phyloP scores from a whole-genome alignment of 176 grass and related monocot genomes.

The Cymbopogon citratus region DNA sequence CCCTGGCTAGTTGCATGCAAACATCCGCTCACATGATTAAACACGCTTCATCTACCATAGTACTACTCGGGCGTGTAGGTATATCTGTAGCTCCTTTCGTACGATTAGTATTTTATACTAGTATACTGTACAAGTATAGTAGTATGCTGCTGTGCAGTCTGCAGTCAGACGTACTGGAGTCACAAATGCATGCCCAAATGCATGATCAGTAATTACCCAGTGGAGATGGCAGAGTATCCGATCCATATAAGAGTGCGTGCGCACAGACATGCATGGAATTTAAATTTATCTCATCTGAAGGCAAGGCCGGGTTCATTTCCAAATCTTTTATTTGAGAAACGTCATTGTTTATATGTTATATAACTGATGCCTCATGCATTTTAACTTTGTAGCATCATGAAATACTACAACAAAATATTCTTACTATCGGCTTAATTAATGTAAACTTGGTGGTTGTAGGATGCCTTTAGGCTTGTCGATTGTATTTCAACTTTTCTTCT shows the following conservation, averaged over 20 bases:
- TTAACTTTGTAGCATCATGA: too few relatives aligned
- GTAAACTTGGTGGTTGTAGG: too few relatives aligned
- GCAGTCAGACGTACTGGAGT: not conserved
- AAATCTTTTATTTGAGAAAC: not conserved
- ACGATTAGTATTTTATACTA: not conserved
- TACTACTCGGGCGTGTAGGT: too few relatives aligned
- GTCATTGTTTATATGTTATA: too few relatives aligned
- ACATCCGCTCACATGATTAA: slow-evolving; percentile 2
- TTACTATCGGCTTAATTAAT: too few relatives aligned
- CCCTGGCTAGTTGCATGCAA: not conserved
- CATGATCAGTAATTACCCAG: not conserved
- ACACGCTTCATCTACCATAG: not conserved
- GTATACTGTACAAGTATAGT: too few relatives aligned
- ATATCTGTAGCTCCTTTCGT: not conserved
- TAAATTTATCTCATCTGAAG: not conserved
- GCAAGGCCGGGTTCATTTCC: too few relatives aligned
- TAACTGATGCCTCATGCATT: too few relatives aligned
- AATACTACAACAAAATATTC: too few relatives aligned
- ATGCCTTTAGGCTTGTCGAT: too few relatives aligned
- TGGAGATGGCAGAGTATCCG: not conserved
- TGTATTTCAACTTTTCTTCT: too few relatives aligned
- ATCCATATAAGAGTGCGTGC: not conserved
- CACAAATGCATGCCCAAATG: not conserved
- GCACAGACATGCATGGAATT: not conserved
- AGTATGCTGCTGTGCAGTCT: not conserved